Percentiles rank a stretch among this genome's conserved stretches.
phyloP scores from a whole-genome alignment of 805 yeast species.

The Kuraishia ogatae region DNA sequence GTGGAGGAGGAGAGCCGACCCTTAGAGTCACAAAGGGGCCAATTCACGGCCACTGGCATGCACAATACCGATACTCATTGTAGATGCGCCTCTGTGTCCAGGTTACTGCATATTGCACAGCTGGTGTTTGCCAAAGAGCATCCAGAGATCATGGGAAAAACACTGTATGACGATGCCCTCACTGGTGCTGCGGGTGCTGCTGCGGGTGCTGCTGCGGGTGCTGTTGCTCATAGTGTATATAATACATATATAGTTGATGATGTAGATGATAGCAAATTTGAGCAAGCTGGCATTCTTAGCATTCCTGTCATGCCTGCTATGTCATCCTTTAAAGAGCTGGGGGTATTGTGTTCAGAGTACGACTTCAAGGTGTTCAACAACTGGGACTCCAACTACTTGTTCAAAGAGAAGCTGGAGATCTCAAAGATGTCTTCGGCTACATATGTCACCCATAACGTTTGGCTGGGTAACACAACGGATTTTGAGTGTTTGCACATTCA shows the following conservation, averaged over 20 bases:
- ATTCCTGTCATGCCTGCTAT: constrained; percentile 17
- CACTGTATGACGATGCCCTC: no score
- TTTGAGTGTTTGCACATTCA: constrained; percentile 33
- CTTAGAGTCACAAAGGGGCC: background rate
- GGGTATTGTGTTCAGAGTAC: constrained; percentile 21
- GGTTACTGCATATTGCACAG: constrained; percentile 37
- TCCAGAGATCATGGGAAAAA: constrained; percentile 13
- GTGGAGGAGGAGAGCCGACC: constrained; percentile 2
- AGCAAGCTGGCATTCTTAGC: constrained; percentile 15
- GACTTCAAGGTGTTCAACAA: constrained; percentile 37
- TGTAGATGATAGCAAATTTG: constrained; percentile 10
- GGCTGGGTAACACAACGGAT: constrained; percentile 83
- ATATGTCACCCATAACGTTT: constrained; percentile 41
- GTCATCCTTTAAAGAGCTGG: constrained; percentile 14
- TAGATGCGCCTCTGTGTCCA: constrained; percentile 27
- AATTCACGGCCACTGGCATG: no score
- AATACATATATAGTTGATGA: constrained; percentile 19
- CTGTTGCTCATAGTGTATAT: constrained; percentile 10
- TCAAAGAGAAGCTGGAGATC: constrained; percentile 77
- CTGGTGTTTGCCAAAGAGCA: constrained; percentile 16
- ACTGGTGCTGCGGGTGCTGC: no score
- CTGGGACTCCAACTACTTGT: constrained; percentile 63
- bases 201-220: background rate
- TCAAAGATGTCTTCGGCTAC: constrained; percentile 79
- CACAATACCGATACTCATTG: no score